Evolutionary conservation across 2,329 filamentous ascomycete species (phyloP), one percentile per base, ranked within the genome.

Genomic region (Penicillium rolfsii): DNA sequence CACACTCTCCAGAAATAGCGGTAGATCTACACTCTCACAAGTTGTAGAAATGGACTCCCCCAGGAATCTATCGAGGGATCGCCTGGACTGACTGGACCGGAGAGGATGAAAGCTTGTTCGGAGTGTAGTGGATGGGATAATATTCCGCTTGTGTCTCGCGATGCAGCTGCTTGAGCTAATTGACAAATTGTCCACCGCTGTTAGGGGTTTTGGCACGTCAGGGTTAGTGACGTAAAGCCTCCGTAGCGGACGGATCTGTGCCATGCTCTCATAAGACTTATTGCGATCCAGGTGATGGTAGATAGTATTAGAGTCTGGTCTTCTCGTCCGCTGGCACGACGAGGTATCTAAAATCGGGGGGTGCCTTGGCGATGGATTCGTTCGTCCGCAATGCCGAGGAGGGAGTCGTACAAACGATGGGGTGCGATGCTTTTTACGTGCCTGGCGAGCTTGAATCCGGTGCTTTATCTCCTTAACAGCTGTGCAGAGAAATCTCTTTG

Each of bases 251-350:
- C 41, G 28, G 8, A 40, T 53, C 22, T 53, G 35, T 11, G 35
- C 16, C 22, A 53, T 36, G 16, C 36, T 38, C 50, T 53, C 50
- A 53, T n/a, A 53, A 11, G 50, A 53, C 22, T 14, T 24, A 22
- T 40, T 53, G 33, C 22, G 11, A 9, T 38, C 11, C n/a, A 6
- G 14, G 7, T 3, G 14, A n/a, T 14, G 24, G 49, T 36, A 22
- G n/a, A 28, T 12, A 22, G 6, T 52, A 2, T 12, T 2, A 36
- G 9, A 3, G 4, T 52, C 6, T 36, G 49, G 30, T 3, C 3
- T 12, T 19, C 9, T 28, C 7, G 19, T n/a, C 19, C 9, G 12
- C n/a, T 38, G 49, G 8, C 9, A 5, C 11, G n/a, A 52, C 19
- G 33, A 5, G 2, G 16, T 19, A 7, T 33, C 46, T 33, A 16